Conservation (phyloP, 2,329 filamentous ascomycete species). For the Cercospora beticola region DNA sequence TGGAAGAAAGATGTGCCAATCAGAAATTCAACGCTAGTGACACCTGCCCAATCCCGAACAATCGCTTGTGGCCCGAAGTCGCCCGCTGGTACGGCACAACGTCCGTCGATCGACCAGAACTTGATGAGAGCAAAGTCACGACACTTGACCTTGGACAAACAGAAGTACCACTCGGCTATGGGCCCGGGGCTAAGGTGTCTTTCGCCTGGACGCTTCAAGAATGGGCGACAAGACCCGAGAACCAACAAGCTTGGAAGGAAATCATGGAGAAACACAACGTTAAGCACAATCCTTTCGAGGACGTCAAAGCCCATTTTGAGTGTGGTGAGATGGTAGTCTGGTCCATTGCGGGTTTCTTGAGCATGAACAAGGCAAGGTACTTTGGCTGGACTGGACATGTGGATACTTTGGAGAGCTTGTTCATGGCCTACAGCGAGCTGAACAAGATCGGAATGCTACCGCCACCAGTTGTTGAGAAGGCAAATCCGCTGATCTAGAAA, state of each 20-base stretch:
- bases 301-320: constrained; percentile 48
- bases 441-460: constrained; percentile 47
- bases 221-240: constrained; percentile 49
- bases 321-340: constrained; percentile 47
- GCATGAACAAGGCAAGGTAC: constrained; percentile 49
- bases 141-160: constrained; percentile 25
- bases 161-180: constrained; percentile 42
- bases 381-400: constrained; percentile 51
- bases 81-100: constrained; percentile 43
- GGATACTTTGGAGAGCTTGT: constrained; percentile 47
- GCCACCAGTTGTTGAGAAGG: constrained; percentile 33
- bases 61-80: constrained; percentile 50
- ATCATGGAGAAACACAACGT: constrained; percentile 46
- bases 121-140: constrained; percentile 33
- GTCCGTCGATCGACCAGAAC: constrained; percentile 26
- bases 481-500: constrained; percentile 29
- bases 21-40: constrained; percentile 50
- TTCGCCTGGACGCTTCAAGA: constrained; percentile 45
- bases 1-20: constrained; percentile 44
- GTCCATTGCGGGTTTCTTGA: constrained; percentile 30
- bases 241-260: constrained; percentile 49
- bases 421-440: constrained; percentile 46
- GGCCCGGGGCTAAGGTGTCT: constrained; percentile 43
- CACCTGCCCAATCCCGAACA: constrained; percentile 48
- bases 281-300: constrained; percentile 44